Percentiles rank a stretch among this genome's conserved stretches.
Conservation (phyloP, 768 basidiomycete species). For the Termitomyces sp. region DNA sequence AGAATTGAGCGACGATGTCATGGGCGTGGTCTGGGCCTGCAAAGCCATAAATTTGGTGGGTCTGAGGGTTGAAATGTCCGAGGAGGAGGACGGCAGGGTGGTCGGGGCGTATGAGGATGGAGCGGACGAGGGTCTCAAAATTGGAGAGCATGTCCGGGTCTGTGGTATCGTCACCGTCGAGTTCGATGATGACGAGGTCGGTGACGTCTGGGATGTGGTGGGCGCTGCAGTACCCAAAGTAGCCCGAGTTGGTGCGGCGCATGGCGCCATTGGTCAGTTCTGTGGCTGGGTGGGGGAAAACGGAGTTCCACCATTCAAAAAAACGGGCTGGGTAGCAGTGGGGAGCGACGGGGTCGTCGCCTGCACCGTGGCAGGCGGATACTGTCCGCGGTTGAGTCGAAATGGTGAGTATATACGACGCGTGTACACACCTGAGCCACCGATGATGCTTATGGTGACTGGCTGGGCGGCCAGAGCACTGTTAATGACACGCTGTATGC, state of each 20-base stretch:
- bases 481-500: slow-evolving; percentile 77
- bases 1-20: slow-evolving; percentile 88
- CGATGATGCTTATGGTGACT: slow-evolving; percentile 84
- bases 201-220: slow-evolving; percentile 93
- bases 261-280: slow-evolving; percentile 98
- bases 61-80: slow-evolving; percentile 92
- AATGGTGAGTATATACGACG: not conserved
- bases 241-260: slow-evolving; percentile 85
- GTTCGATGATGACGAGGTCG: slow-evolving; percentile 92
- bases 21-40: slow-evolving; percentile 90
- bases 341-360: slow-evolving; percentile 81
- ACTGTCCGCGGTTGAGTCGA: slow-evolving; percentile 40
- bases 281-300: slow-evolving; percentile 98
- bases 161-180: slow-evolving; percentile 84
- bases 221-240: slow-evolving; percentile 90
- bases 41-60: slow-evolving; percentile 74
- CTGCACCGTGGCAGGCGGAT: slow-evolving; percentile 90
- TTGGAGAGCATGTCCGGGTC: slow-evolving; percentile 69
- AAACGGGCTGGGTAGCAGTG: slow-evolving; percentile 91
- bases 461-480: slow-evolving; percentile 82
- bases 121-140: slow-evolving; percentile 91
- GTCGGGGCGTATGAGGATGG: slow-evolving; percentile 84
- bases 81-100: slow-evolving; percentile 89
- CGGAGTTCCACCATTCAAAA: slow-evolving; percentile 95
- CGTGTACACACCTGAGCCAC: slow-evolving; percentile 66